Percentiles rank a stretch among this genome's conserved stretches.
Evolutionary conservation across 176 grass and related monocot genomes (phyloP).

Genomic region (Echinochloa phyllopogon): DNA sequence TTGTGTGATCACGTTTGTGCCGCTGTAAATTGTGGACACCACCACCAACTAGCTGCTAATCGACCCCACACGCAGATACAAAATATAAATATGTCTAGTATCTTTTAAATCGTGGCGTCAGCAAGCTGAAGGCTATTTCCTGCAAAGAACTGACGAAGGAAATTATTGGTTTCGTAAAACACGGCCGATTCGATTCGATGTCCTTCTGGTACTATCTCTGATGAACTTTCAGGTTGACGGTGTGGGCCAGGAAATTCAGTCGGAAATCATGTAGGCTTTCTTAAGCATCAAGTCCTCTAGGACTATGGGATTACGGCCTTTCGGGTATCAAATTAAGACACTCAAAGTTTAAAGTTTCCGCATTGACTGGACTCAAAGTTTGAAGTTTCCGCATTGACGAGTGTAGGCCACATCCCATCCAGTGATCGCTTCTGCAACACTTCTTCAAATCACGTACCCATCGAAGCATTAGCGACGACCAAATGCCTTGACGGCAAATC

Average conservation of each 20-base stretch:
- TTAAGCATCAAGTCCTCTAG: not conserved
- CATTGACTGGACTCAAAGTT: not conserved
- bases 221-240: not conserved
- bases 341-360: not conserved
- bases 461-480: not conserved
- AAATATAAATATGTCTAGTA: too few relatives aligned
- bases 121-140: not conserved
- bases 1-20: not conserved
- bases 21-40: not conserved
- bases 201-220: not conserved
- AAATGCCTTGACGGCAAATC: not conserved
- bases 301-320: too few relatives aligned
- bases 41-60: not conserved
- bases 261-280: not conserved
- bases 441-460: not conserved
- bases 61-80: too few relatives aligned
- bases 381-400: too few relatives aligned
- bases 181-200: not conserved
- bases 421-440: not conserved
- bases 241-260: not conserved
- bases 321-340: not conserved
- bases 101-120: not conserved
- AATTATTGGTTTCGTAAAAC: not conserved
- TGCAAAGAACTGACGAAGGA: too few relatives aligned
- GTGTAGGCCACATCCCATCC: too few relatives aligned